These are phyloP conservation scores for Aspergillus eucalypticola DNA, from an alignment of 2,329 filamentous ascomycete genomes.

Conservation along the genomic window DNA sequence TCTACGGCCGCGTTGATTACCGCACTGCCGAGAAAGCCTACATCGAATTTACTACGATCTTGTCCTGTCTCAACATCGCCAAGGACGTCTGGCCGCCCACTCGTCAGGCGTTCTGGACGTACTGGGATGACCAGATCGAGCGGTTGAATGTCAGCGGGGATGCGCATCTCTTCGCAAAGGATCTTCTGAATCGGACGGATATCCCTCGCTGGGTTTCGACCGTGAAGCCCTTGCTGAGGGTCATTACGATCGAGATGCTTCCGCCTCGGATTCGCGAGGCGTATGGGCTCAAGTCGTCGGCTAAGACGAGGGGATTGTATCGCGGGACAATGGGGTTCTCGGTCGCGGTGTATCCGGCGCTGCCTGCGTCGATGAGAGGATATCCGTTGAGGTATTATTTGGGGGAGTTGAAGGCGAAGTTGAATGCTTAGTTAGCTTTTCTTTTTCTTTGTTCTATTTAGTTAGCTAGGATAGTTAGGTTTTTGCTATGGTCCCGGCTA, in stretches of 20 bases:
- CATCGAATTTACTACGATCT: slow-evolving; percentile 31
- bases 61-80: slow-evolving; percentile 30
- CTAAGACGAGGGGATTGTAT: slow-evolving; percentile 29
- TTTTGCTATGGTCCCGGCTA: neutral
- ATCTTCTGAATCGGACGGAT: slow-evolving; percentile 26
- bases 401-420: slow-evolving; percentile 28
- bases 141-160: slow-evolving; percentile 30
- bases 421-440: neutral
- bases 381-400: slow-evolving; percentile 36
- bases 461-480: too few relatives aligned
- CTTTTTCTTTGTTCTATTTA: neutral
- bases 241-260: slow-evolving; percentile 37
- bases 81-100: slow-evolving; percentile 33
- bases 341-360: slow-evolving; percentile 35
- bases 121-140: slow-evolving; percentile 37
- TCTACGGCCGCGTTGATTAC: slow-evolving; percentile 36
- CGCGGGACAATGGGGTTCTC: slow-evolving; percentile 35
- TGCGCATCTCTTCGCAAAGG: slow-evolving; percentile 32
- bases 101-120: slow-evolving; percentile 37
- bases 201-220: slow-evolving; percentile 33
- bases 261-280: slow-evolving; percentile 35
- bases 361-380: slow-evolving; percentile 32
- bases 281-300: slow-evolving; percentile 35
- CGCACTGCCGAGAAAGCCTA: slow-evolving; percentile 35
- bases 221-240: slow-evolving; percentile 34